Conservation (phyloP, 768 basidiomycete species). For the Tremella fuciformis region DNA sequence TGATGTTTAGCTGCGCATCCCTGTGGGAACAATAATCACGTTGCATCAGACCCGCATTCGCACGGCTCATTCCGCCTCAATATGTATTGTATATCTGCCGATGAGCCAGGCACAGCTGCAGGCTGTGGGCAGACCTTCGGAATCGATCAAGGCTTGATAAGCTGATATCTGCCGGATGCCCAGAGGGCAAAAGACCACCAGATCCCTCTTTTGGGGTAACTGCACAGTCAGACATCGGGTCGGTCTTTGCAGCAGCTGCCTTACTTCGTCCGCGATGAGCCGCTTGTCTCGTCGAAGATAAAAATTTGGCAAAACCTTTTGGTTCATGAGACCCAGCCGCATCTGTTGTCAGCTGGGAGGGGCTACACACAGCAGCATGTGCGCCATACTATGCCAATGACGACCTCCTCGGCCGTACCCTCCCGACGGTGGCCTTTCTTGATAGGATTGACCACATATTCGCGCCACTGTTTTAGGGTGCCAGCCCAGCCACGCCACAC, state of each 20-base stretch:
- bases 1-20: conserved; percentile 43
- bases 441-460: conserved; percentile 57
- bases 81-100: conserved; percentile 63
- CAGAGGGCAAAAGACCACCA: conserved; percentile 91
- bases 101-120: not conserved
- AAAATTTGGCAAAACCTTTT: conserved; percentile 72
- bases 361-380: not conserved
- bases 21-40: conserved; percentile 54
- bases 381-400: conserved; percentile 35
- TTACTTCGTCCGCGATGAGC: conserved; percentile 43
- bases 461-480: conserved; percentile 70
- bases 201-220: conserved; percentile 83
- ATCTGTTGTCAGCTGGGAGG: conserved; percentile 18
- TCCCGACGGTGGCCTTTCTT: conserved; percentile 47
- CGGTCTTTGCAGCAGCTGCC: not conserved
- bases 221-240: conserved; percentile 46
- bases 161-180: conserved; percentile 66
- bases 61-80: conserved; percentile 70
- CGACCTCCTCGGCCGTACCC: conserved; percentile 36
- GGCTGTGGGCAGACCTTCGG: conserved; percentile 48
- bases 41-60: conserved; percentile 63
- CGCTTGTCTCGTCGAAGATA: conserved; percentile 66
- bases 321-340: conserved; percentile 56
- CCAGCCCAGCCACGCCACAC: conserved; percentile 69
- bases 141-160: conserved; percentile 69